These are phyloP conservation scores for Tuctoria greenei DNA, from an alignment of 176 grass and related monocot genomes.

Conservation along the genomic window DNA sequence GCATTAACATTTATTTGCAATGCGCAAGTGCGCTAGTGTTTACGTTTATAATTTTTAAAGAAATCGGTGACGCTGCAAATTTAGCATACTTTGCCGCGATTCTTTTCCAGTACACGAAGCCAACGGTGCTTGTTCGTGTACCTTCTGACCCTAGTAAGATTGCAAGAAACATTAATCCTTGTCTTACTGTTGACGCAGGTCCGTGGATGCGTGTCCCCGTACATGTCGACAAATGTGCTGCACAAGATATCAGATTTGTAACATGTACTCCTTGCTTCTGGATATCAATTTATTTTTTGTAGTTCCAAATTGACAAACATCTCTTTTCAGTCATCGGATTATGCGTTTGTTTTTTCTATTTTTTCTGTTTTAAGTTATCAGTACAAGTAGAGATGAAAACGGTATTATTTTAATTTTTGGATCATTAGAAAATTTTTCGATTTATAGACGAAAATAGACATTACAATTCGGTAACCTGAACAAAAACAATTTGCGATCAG, in stretches of 20 bases:
- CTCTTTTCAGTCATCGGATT: no score
- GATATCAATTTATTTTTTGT: background rate
- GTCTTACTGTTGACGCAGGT: constrained; percentile 42
- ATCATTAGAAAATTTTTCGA: no score
- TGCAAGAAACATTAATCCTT: background rate
- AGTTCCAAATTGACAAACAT: background rate
- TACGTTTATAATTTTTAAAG: no score
- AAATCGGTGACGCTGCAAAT: no score
- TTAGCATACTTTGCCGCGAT: background rate
- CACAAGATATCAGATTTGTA: constrained; percentile 51
- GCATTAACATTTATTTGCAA: background rate
- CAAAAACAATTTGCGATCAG: no score
- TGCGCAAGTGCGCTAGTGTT: no score
- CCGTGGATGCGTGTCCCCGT: constrained; percentile 67
- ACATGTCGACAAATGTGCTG: constrained; percentile 80
- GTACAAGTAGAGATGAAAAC: no score
- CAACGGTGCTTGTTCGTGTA: background rate
- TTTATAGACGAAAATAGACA: no score
- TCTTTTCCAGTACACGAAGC: background rate
- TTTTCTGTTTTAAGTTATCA: no score
- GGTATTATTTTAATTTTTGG: no score
- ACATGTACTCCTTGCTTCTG: background rate
- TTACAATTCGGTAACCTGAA: no score
- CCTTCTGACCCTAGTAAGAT: background rate
- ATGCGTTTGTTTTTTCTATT: no score